Conservation (phyloP, 2,329 filamentous ascomycete genomes). For the Talaromyces sp. region DNA sequence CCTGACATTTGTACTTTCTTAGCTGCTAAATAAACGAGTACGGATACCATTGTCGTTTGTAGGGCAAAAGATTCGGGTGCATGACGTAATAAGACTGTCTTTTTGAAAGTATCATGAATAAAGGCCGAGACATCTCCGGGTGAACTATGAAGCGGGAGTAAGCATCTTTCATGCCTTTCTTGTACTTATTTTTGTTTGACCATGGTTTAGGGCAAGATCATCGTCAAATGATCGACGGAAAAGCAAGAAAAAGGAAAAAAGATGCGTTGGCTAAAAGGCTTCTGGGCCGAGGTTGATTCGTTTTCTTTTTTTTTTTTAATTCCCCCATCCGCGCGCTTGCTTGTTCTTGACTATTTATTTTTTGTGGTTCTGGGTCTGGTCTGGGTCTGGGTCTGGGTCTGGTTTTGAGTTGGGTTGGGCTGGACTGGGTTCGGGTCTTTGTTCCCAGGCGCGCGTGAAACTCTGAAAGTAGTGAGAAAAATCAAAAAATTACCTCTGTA, state of each 20-base stretch:
- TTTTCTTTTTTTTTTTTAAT: not conserved
- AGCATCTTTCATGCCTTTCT: not conserved
- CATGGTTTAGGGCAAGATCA: not conserved
- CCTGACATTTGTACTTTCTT: no score
- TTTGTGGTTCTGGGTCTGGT: not conserved
- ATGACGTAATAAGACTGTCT: not conserved
- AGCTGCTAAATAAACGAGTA: not conserved
- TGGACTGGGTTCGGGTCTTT: not conserved
- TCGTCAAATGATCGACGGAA: not conserved
- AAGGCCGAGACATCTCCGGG: not conserved
- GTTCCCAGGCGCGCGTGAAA: not conserved
- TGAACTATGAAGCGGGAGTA: not conserved
- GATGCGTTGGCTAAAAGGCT: not conserved
- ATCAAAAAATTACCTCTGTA: no score
- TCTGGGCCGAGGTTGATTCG: not conserved
- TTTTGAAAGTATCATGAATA: no score
- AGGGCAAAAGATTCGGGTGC: not conserved
- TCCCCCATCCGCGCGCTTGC: not conserved
- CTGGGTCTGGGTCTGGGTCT: not conserved
- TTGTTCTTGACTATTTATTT: not conserved
- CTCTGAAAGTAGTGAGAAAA: no score
- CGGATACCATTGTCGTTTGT: not conserved
- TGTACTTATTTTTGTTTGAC: not conserved
- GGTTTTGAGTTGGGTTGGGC: not conserved
- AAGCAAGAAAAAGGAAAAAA: not conserved